Evolutionary conservation across 495 filamentous ascomycete species (phyloP).

Genomic region (Talaromyces proteolyticus): DNA sequence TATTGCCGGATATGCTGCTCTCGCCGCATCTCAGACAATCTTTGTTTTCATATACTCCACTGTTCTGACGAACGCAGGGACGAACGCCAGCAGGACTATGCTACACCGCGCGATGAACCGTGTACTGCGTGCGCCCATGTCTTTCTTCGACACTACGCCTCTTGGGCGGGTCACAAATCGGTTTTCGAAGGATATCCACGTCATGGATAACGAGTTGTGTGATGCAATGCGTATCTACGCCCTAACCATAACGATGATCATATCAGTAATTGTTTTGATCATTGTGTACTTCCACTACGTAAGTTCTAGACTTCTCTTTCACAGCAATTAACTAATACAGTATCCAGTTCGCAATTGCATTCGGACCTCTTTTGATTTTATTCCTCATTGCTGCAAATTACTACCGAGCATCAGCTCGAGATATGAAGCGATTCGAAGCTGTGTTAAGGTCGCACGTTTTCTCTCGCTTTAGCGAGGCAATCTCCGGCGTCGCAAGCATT

Average conservation of each 20-base stretch:
- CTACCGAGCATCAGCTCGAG: slow-evolving; percentile 84
- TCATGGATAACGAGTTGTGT: slow-evolving; percentile 89
- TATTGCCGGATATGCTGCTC: slow-evolving; percentile 79
- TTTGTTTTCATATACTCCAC: slow-evolving; percentile 77
- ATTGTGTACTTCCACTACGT: slow-evolving; percentile 87
- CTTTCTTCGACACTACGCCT: slow-evolving; percentile 96
- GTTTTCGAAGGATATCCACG: slow-evolving; percentile 91
- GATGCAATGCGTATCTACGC: slow-evolving; percentile 94
- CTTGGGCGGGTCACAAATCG: slow-evolving; percentile 95
- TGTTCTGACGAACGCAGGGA: slow-evolving; percentile 55
- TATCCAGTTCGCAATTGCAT: slow-evolving; percentile 69
- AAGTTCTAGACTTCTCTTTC: slow-evolving; percentile 8
- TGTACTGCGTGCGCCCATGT: slow-evolving; percentile 87
- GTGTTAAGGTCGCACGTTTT: slow-evolving; percentile 83
- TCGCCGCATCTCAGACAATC: slow-evolving; percentile 65
- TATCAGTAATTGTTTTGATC: slow-evolving; percentile 78
- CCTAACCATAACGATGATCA: slow-evolving; percentile 71
- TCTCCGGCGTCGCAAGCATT: slow-evolving; percentile 78
- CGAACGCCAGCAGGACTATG: slow-evolving; percentile 75
- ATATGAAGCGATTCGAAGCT: slow-evolving; percentile 91
- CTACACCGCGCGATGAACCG: slow-evolving; percentile 73
- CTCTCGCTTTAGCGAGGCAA: slow-evolving; percentile 84
- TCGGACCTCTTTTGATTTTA: slow-evolving; percentile 71
- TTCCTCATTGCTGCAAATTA: slow-evolving; percentile 83
- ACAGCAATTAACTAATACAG: neutral